Base-by-base conservation (phyloP, 202 grass and related monocot genomes). In the Tripidium arundinaceum region DNA sequence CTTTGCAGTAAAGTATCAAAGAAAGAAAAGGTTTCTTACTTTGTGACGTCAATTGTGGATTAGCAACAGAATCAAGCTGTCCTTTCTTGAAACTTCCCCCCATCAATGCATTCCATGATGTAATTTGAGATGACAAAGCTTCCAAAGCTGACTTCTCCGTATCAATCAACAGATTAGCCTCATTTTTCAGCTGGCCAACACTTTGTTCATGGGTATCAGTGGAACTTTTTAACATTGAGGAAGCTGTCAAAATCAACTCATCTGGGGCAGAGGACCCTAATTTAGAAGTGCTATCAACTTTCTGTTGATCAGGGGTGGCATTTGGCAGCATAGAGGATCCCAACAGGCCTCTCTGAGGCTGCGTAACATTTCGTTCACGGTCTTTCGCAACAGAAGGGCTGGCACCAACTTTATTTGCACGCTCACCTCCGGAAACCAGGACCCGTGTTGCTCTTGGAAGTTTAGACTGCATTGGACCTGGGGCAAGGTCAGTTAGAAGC, bases 381-480 rank as follows among this genome's bases (percentile, higher is more conserved):
- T 75, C 88, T 1, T 42, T 62, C 7, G 31, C 13, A 36, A 64
- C 29, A 27, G 92, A 91, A 87, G 90, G 39, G 54, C 46, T 84
- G 47, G 82, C 52, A 62, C 50, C 71, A 70, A 52, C 41, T 79
- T 78, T 85, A 54, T 55, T 89, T 64, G 61, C 62, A 1, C 29
- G 55, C 62, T 90, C 86, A 24, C 65, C 81, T 85, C 79, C 62
- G 26, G 90, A 62, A 47, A 98, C 84, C 82, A 91, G 52, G 7
- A 98, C 69, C 43, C 92, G 92, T 16, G 75, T 82, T 40, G 95
- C 92, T 61, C 95, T 83, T 28, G 75, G 80, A 45, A 75, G 38
- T 60, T 87, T 88, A 34, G 89, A 86, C 37, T 89, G 87, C 62
- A 83, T 52, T 37, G 83, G 74, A 86, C 95, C 95, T 98, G 68